These are phyloP conservation scores for Linum lewisii DNA, from an alignment of 345 rosid genomes.

Conservation along the genomic window DNA sequence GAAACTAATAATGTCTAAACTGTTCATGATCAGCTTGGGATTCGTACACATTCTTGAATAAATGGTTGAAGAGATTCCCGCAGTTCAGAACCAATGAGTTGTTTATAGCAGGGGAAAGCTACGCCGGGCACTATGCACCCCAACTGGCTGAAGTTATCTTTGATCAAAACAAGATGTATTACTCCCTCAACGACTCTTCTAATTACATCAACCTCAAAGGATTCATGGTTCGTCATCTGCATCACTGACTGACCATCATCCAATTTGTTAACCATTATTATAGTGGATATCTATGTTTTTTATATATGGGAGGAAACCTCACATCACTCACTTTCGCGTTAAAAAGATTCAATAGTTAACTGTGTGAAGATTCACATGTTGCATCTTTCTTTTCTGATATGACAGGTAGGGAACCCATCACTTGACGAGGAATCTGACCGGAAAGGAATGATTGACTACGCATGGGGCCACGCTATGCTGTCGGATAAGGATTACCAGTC, in stretches of 20 bases:
- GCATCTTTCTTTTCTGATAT: not conserved
- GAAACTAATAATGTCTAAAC: not conserved
- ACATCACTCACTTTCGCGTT: no score
- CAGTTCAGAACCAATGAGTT: slow-evolving; percentile 19
- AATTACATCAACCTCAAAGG: slow-evolving; percentile 22
- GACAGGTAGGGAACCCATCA: slow-evolving; percentile 20
- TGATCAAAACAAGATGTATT: slow-evolving; percentile 13
- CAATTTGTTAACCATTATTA: not conserved
- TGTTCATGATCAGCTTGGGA: slow-evolving; percentile 16
- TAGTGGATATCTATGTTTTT: not conserved
- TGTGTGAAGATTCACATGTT: no score
- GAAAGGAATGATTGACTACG: slow-evolving; percentile 6
- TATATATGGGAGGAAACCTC: no score
- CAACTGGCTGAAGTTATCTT: slow-evolving; percentile 21
- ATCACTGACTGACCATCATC: not conserved
- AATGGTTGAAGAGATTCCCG: slow-evolving; percentile 30
- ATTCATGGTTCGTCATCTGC: slow-evolving; percentile 12
- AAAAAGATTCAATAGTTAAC: no score
- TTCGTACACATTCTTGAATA: slow-evolving; percentile 16
- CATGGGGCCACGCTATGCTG: slow-evolving; percentile 5
- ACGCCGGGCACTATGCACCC: slow-evolving; percentile 32
- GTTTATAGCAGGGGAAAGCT: slow-evolving; percentile 26
- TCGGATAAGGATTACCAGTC: not conserved
- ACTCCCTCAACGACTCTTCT: slow-evolving; percentile 1
- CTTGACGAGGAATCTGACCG: slow-evolving; percentile 9